A percentile compares a stretch with the other conserved stretches of the same genome.
Evolutionary conservation across 2,329 filamentous ascomycete species (phyloP).

Genomic region (Beauveria pseudobassiana): DNA sequence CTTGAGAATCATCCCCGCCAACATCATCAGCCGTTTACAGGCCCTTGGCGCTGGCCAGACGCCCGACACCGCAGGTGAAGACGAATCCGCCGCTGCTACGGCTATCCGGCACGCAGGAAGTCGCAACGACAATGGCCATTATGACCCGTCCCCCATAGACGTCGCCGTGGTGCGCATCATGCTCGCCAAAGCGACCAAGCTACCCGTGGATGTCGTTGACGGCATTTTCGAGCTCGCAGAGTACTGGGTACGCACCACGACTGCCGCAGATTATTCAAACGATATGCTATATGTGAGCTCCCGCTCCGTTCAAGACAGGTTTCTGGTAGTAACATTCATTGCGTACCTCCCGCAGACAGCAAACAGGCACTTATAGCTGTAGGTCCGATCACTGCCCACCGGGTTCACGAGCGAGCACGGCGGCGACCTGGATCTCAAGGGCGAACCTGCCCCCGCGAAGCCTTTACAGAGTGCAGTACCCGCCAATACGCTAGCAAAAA

Average conservation of each 20-base stretch:
- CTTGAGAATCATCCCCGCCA: conserved; percentile 4
- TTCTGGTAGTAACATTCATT: conserved; percentile 23
- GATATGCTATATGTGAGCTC: conserved; percentile 5
- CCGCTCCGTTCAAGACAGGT: conserved; percentile 16
- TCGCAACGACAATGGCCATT: conserved; percentile 12
- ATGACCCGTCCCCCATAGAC: conserved; percentile 37
- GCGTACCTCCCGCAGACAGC: neutral
- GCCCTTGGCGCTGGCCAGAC: neutral
- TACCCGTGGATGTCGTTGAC: conserved; percentile 51
- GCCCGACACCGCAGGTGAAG: neutral
- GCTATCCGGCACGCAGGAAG: neutral
- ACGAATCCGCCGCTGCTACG: neutral
- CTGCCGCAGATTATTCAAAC: conserved; percentile 24
- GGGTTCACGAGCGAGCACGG: conserved; percentile 25
- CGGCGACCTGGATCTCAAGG: conserved; percentile 5
- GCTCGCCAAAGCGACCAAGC: conserved; percentile 32
- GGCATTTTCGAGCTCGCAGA: conserved; percentile 51
- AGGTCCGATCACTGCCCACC: conserved; percentile 32
- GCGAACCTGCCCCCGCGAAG: neutral
- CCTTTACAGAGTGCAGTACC: conserved; percentile 19
- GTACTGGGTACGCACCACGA: conserved; percentile 50
- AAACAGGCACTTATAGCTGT: neutral
- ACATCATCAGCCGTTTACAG: conserved; percentile 3
- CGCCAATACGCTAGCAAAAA: conserved; percentile 21
- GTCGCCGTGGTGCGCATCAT: conserved; percentile 41